These are phyloP conservation scores for Trichophyton simii DNA, from an alignment of 2,329 filamentous ascomycete genomes.

Conservation along the genomic window DNA sequence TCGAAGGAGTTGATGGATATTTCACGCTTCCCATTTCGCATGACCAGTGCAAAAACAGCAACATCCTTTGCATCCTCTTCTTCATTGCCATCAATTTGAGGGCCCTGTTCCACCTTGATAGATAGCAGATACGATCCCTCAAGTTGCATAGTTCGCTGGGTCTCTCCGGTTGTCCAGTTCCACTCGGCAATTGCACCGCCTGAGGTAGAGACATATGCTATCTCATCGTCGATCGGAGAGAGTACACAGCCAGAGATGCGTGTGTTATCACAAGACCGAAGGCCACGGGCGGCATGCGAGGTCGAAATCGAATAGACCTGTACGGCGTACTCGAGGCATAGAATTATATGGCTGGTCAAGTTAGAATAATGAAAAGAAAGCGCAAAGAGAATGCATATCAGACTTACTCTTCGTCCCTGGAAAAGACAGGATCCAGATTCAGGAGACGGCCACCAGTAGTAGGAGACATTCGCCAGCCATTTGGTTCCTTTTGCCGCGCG, in stretches of 20 bases:
- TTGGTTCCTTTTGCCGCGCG: background rate
- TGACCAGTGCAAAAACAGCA: constrained; percentile 29
- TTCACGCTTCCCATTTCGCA: constrained; percentile 28
- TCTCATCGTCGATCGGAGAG: constrained; percentile 39
- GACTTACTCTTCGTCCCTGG: constrained; percentile 42
- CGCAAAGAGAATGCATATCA: background rate
- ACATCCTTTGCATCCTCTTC: constrained; percentile 17
- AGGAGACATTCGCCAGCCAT: constrained; percentile 9
- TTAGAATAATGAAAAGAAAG: background rate
- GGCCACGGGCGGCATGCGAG: constrained; percentile 64
- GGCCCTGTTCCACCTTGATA: constrained; percentile 16
- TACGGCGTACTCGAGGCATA: constrained; percentile 61
- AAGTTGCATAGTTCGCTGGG: constrained; percentile 34
- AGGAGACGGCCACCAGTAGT: constrained; percentile 41
- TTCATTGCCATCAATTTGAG: constrained; percentile 15
- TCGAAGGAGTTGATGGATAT: constrained; percentile 16
- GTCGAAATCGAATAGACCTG: constrained; percentile 71
- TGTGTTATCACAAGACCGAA: constrained; percentile 43
- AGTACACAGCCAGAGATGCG: constrained; percentile 40
- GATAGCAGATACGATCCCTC: constrained; percentile 24
- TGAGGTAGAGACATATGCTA: constrained; percentile 43
- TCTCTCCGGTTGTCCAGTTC: constrained; percentile 44
- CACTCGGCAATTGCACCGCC: constrained; percentile 43
- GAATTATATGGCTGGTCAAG: constrained; percentile 51
- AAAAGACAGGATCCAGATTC: constrained; percentile 45